Percentiles rank a stretch among this genome's conserved stretches.
Conservation (phyloP, 805 yeast genomes). For the Citeromyces matritensis region DNA sequence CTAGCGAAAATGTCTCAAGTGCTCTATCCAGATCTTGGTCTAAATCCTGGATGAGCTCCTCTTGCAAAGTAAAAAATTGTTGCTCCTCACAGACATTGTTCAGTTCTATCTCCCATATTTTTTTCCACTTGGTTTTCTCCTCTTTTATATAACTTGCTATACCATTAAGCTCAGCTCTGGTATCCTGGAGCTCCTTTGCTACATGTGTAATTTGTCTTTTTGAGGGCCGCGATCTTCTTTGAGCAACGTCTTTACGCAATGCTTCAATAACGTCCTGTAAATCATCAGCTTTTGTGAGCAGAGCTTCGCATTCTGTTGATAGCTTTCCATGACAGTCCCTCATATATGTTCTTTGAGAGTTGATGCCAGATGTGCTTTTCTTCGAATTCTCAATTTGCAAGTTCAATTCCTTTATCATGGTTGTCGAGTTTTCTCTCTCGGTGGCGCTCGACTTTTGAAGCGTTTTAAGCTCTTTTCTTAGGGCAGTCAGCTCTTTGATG, state of each 20-base stretch:
- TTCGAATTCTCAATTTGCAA: constrained; percentile 19
- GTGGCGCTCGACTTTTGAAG: constrained; percentile 39
- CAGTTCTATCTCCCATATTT: constrained; percentile 83
- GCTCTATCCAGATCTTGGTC: constrained; percentile 73
- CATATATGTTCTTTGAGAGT: constrained; percentile 40
- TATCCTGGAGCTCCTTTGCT: constrained; percentile 44
- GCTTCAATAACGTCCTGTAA: constrained; percentile 86
- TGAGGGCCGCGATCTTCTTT: constrained; percentile 66
- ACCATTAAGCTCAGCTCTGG: constrained; percentile 31
- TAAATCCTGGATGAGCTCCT: constrained; percentile 66
- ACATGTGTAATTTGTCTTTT: constrained; percentile 58
- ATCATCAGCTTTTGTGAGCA: constrained; percentile 77
- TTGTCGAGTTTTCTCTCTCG: constrained; percentile 24
- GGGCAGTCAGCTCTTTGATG: constrained; percentile 19
- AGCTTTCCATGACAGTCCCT: constrained; percentile 59
- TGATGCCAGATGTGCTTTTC: constrained; percentile 24
- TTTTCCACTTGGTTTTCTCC: constrained; percentile 80
- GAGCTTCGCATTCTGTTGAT: constrained; percentile 59
- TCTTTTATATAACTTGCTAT: constrained; percentile 46
- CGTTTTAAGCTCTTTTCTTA: constrained; percentile 45
- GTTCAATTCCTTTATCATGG: constrained; percentile 25
- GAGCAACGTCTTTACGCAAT: constrained; percentile 79
- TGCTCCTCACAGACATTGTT: constrained; percentile 90
- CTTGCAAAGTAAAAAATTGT: constrained; percentile 81
- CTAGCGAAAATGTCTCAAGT: constrained; percentile 65